Conservation (phyloP, 2,329 filamentous ascomycete species). For the Aspergillus ustus region DNA sequence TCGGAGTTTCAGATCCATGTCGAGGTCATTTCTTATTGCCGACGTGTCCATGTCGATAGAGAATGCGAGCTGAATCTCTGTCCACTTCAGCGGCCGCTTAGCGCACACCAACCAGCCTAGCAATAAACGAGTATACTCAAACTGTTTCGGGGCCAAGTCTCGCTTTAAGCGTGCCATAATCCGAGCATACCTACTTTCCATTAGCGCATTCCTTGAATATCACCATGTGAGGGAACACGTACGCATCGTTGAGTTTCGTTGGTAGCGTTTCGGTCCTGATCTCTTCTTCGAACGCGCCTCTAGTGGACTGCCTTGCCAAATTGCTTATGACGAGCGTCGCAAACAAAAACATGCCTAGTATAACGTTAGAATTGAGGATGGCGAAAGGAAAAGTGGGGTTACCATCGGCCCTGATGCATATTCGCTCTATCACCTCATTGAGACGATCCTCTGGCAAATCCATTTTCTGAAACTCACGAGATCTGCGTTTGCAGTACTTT, state of each 20-base stretch:
- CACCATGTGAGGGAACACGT: background rate
- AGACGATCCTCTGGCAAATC: background rate
- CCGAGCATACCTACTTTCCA: slow-evolving; percentile 4
- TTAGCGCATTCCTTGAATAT: background rate
- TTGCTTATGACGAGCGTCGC: slow-evolving; percentile 17
- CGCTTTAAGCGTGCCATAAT: slow-evolving; percentile 16
- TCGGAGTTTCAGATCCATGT: slow-evolving; percentile 1
- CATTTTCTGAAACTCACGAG: slow-evolving; percentile 11
- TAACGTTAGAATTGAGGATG: background rate
- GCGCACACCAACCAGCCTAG: slow-evolving; percentile 12
- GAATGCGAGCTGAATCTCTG: slow-evolving; percentile 10
- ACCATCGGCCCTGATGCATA: slow-evolving; percentile 15
- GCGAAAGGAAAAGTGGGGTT: background rate
- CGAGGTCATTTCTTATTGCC: background rate
- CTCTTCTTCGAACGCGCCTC: background rate
- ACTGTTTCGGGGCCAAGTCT: background rate
- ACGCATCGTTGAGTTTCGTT: slow-evolving; percentile 7
- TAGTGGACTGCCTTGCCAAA: slow-evolving; percentile 8
- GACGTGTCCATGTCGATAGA: slow-evolving; percentile 3
- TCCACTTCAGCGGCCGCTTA: slow-evolving; percentile 15
- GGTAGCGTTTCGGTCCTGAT: slow-evolving; percentile 6
- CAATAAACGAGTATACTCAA: slow-evolving; percentile 9
- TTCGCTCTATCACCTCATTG: background rate
- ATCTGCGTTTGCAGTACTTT: slow-evolving; percentile 11
- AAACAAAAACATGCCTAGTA: slow-evolving; percentile 17